phyloP scores from a whole-genome alignment of 2,329 filamentous ascomycete species.

The Rugonectria rugulosa region DNA sequence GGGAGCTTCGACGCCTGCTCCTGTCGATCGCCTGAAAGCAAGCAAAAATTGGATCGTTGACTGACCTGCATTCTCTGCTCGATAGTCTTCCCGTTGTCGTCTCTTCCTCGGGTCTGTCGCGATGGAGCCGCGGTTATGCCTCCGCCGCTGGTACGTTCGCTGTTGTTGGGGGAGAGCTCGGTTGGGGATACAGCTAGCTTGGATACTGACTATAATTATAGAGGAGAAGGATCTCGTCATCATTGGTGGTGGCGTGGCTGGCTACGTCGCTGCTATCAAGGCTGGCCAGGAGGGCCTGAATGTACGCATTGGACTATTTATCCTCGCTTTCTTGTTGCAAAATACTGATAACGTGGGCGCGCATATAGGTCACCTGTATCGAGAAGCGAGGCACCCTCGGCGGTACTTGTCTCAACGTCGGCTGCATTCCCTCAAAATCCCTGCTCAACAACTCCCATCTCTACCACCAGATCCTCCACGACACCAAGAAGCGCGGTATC shows the following conservation, averaged over 20 bases:
- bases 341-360: constrained; percentile 24
- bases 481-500: constrained; percentile 96
- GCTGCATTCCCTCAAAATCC: constrained; percentile 99
- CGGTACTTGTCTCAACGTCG: constrained; percentile 97
- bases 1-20: constrained; percentile 26
- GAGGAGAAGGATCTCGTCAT: constrained; percentile 97
- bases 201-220: constrained; percentile 46
- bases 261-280: constrained; percentile 99
- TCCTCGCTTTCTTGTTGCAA: constrained; percentile 12
- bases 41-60: constrained; percentile 35
- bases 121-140: constrained; percentile 67
- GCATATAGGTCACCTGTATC: constrained; percentile 84
- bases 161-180: background rate
- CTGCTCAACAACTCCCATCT: constrained; percentile 99
- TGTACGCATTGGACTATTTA: constrained; percentile 55
- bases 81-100: constrained; percentile 59
- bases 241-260: constrained; percentile 96
- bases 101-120: constrained; percentile 53
- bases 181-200: constrained; percentile 10
- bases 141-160: constrained; percentile 61
- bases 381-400: constrained; percentile 96
- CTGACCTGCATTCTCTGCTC: constrained; percentile 26
- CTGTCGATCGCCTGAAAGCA: constrained; percentile 5
- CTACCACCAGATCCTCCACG: constrained; percentile 96
- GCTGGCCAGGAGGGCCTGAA: constrained; percentile 97